Conservation (phyloP, 2,329 filamentous ascomycete genomes). For the Scopulariopsis brevicaulis region DNA sequence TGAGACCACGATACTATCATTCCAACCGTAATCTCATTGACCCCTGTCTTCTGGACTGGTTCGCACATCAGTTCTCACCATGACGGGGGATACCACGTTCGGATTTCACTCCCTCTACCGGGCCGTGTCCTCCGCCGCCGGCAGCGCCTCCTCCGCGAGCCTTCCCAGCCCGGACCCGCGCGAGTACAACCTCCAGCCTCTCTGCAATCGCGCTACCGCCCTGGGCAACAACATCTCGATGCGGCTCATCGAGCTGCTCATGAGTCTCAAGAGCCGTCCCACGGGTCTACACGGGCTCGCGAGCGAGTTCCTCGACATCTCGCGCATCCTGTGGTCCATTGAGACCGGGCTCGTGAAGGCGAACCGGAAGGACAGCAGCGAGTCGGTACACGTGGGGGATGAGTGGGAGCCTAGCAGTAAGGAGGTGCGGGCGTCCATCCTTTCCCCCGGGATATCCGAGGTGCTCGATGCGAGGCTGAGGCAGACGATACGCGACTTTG, state of each 20-base stretch:
- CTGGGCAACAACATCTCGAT: slow-evolving; percentile 54
- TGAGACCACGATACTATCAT: background rate
- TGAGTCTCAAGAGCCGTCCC: slow-evolving; percentile 36
- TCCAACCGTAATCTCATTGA: background rate
- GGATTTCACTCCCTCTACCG: background rate
- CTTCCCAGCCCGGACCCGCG: background rate
- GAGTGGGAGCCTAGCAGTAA: background rate
- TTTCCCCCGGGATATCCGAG: slow-evolving; percentile 48
- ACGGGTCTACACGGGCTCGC: slow-evolving; percentile 48
- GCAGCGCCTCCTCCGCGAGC: background rate
- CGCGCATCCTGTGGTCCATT: slow-evolving; percentile 55
- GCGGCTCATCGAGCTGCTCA: slow-evolving; percentile 52
- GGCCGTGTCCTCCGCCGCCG: background rate
- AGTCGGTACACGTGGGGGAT: slow-evolving; percentile 27
- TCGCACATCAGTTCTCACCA: background rate
- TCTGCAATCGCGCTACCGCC: slow-evolving; percentile 46
- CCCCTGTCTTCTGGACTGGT: background rate
- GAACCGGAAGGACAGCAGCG: slow-evolving; percentile 26
- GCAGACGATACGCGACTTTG: slow-evolving; percentile 49
- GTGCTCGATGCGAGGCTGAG: slow-evolving; percentile 55
- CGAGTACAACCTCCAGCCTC: slow-evolving; percentile 6
- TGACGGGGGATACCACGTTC: background rate
- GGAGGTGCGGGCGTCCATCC: slow-evolving; percentile 11
- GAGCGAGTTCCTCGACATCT: slow-evolving; percentile 55
- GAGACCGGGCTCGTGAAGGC: slow-evolving; percentile 45